These are phyloP conservation scores for Chloris gayana DNA, from an alignment of 176 grass and related monocot species.

Conservation along the genomic window DNA sequence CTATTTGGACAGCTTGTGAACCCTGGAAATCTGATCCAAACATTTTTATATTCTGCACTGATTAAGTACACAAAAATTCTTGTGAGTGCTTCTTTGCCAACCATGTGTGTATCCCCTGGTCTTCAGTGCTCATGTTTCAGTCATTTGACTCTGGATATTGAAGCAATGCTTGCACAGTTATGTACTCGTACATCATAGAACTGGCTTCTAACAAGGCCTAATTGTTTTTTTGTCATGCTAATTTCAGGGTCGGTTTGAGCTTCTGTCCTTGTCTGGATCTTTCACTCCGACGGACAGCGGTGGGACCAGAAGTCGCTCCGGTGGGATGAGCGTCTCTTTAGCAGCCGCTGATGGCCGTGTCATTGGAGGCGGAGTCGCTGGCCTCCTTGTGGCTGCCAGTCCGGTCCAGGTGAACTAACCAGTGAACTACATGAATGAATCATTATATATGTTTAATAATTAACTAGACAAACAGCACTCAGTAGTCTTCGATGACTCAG, in stretches of 20 bases:
- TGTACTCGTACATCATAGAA: background rate
- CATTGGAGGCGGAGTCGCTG: slow-evolving; percentile 79
- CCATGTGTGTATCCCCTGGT: background rate
- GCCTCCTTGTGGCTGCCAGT: slow-evolving; percentile 80
- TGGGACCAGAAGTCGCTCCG: slow-evolving; percentile 70
- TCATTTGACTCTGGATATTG: background rate
- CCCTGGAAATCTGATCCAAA: background rate
- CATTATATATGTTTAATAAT: background rate
- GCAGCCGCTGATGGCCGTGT: slow-evolving; percentile 86
- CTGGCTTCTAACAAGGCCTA: background rate
- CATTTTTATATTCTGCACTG: background rate
- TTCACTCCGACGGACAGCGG: slow-evolving; percentile 84
- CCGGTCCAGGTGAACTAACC: slow-evolving; percentile 73
- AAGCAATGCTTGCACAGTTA: background rate
- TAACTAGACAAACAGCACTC: background rate
- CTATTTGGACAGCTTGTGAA: slow-evolving; percentile 11
- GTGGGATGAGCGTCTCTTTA: slow-evolving; percentile 90
- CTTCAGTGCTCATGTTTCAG: background rate
- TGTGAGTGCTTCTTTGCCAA: background rate
- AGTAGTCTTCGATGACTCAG: background rate
- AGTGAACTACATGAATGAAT: background rate
- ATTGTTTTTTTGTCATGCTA: background rate
- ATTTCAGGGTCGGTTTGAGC: slow-evolving; percentile 80
- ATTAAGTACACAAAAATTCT: background rate
- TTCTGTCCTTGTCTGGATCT: slow-evolving; percentile 83